Evolutionary conservation across 257 asterid species (phyloP).

Genomic region (Ilex aquifolium): DNA sequence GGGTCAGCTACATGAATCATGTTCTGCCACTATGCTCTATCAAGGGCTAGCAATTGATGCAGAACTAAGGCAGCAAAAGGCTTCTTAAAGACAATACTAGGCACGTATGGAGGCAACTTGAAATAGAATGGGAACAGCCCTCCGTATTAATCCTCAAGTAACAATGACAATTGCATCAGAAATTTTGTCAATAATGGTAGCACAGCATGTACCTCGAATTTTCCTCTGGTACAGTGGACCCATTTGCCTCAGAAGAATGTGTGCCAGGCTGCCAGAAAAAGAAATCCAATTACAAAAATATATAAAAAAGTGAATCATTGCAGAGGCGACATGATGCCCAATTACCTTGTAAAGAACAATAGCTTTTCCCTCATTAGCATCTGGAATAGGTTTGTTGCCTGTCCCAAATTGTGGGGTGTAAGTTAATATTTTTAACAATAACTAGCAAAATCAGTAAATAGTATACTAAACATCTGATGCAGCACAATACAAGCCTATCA

Average conservation of each 20-base stretch:
- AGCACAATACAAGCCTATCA: not conserved
- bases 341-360: conserved; percentile 79
- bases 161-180: conserved; percentile 18
- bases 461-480: not conserved
- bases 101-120: no score
- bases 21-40: no score
- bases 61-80: not conserved
- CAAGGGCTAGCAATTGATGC: not conserved
- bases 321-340: conserved; percentile 19
- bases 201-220: conserved; percentile 59
- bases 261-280: conserved; percentile 61
- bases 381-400: conserved; percentile 50
- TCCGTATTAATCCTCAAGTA: not conserved
- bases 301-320: conserved; percentile 5
- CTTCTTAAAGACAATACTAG: not conserved
- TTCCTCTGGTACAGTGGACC: conserved; percentile 42
- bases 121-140: not conserved
- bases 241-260: conserved; percentile 44
- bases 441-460: conserved; percentile 17
- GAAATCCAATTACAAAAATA: conserved; percentile 13
- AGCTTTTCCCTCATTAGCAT: conserved; percentile 65
- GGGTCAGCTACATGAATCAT: no score
- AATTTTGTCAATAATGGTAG: not conserved
- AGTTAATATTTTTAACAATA: conserved; percentile 10
- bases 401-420: conserved; percentile 12